phyloP scores from a whole-genome alignment of 176 grass and related monocot genomes.

The Triticum timopheevii region DNA sequence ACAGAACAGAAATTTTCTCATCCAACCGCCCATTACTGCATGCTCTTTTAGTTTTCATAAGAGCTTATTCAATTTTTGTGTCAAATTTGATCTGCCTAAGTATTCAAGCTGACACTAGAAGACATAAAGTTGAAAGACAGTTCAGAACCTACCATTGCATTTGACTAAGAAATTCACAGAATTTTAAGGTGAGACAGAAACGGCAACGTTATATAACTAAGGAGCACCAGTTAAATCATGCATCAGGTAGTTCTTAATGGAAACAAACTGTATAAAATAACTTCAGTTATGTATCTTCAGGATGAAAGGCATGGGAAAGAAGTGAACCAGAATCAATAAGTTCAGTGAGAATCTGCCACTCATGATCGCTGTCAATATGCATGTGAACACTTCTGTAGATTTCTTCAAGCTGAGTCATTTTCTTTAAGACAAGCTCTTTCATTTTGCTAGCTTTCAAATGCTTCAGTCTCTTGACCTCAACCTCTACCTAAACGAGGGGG shows the following conservation, averaged over 20 bases:
- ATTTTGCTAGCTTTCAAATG: constrained; percentile 80
- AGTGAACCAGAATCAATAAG: constrained; percentile 74
- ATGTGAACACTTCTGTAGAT: constrained; percentile 75
- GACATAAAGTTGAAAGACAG: not conserved
- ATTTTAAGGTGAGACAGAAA: not conserved
- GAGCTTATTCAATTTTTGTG: not conserved
- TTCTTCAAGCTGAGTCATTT: constrained; percentile 78
- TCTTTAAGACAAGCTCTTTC: constrained; percentile 91
- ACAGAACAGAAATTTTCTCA: not conserved
- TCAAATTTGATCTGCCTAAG: not conserved
- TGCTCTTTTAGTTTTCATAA: not conserved
- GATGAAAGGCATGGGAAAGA: constrained; percentile 34
- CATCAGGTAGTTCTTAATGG: not conserved
- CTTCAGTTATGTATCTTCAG: constrained; percentile 10
- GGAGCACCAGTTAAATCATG: not conserved
- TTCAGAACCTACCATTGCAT: not conserved
- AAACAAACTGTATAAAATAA: not conserved
- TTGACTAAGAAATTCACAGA: not conserved
- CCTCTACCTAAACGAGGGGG: constrained; percentile 53
- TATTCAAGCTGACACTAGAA: not conserved
- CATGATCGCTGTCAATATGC: constrained; percentile 55
- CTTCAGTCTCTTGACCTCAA: constrained; percentile 70
- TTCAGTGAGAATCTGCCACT: constrained; percentile 45
- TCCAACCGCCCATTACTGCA: not conserved
- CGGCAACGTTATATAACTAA: not conserved